Conservation (phyloP, 2,329 filamentous ascomycete species). For the Colletotrichum sp. region DNA sequence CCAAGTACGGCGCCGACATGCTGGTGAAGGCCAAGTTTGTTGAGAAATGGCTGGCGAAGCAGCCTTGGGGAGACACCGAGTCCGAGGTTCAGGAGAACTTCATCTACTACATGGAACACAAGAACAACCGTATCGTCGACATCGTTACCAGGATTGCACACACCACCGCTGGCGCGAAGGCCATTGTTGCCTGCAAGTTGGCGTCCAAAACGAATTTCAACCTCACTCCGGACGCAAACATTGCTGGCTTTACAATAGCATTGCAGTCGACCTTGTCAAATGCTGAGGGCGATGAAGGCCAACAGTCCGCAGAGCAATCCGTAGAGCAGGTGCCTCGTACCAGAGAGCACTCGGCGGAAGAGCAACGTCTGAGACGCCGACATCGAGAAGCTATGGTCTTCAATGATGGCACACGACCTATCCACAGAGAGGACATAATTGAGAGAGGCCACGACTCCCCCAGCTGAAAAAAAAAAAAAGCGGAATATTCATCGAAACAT, state of each 20-base stretch:
- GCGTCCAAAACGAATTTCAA: conserved; percentile 35
- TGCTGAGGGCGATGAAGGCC: conserved; percentile 27
- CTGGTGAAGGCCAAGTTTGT: conserved; percentile 70
- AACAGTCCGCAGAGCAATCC: conserved; percentile 30
- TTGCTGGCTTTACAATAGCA: conserved; percentile 35
- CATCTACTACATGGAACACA: conserved; percentile 51
- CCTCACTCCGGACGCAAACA: conserved; percentile 7
- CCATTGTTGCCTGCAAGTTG: conserved; percentile 55
- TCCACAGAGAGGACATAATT: conserved; percentile 80
- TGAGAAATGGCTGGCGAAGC: conserved; percentile 75
- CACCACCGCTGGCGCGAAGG: conserved; percentile 55
- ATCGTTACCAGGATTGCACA: conserved; percentile 55
- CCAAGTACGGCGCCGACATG: conserved; percentile 59
- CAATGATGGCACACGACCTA: conserved; percentile 80
- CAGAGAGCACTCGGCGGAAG: conserved; percentile 64
- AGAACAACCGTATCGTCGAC: conserved; percentile 58
- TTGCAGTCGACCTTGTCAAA: conserved; percentile 37
- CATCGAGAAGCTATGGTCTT: conserved; percentile 90
- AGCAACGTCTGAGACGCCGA: conserved; percentile 75
- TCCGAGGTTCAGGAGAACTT: conserved; percentile 62
- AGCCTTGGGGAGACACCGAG: conserved; percentile 67
- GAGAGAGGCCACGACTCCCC: conserved; percentile 61
- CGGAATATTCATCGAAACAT: not conserved
- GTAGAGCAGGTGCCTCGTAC: conserved; percentile 38
- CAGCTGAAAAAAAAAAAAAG: conserved; percentile 22